Evolutionary conservation across 495 filamentous ascomycete genomes (phyloP).

Genomic region (Lasiosphaeriaceae sp.): DNA sequence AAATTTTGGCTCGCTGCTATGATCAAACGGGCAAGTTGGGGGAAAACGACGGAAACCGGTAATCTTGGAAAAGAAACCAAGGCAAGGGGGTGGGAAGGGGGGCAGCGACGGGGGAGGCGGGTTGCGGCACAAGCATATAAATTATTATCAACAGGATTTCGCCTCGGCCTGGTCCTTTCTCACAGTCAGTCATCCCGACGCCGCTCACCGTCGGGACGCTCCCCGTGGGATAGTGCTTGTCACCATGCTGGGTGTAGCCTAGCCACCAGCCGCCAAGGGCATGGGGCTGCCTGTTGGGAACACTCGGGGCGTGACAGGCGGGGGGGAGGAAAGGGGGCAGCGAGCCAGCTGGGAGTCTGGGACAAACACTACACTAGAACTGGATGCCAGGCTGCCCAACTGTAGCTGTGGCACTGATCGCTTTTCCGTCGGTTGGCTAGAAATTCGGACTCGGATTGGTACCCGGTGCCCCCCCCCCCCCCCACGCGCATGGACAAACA

Average conservation of each 20-base stretch:
- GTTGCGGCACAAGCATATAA: conserved; percentile 10
- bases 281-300: not conserved
- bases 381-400: conserved; percentile 8
- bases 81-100: not conserved
- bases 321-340: not conserved
- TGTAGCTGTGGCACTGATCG: conserved; percentile 12
- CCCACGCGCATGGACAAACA: conserved; percentile 25
- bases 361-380: too few species aligned
- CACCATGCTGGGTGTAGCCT: not conserved
- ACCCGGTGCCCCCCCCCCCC: conserved; percentile 15
- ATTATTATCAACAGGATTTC: not conserved
- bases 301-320: not conserved
- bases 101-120: conserved; percentile 4
- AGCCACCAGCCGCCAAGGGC: not conserved
- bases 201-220: conserved; percentile 3
- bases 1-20: conserved; percentile 9
- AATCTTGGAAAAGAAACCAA: conserved; percentile 13
- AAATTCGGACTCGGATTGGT: conserved; percentile 21
- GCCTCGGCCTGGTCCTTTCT: conserved; percentile 1
- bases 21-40: conserved; percentile 13
- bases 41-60: not conserved
- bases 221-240: not conserved
- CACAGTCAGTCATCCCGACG: not conserved
- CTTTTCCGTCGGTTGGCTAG: conserved; percentile 1
- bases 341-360: not conserved